These are phyloP conservation scores for Digitaria exilis DNA, from an alignment of 202 grass and related monocot genomes.

Conservation along the genomic window DNA sequence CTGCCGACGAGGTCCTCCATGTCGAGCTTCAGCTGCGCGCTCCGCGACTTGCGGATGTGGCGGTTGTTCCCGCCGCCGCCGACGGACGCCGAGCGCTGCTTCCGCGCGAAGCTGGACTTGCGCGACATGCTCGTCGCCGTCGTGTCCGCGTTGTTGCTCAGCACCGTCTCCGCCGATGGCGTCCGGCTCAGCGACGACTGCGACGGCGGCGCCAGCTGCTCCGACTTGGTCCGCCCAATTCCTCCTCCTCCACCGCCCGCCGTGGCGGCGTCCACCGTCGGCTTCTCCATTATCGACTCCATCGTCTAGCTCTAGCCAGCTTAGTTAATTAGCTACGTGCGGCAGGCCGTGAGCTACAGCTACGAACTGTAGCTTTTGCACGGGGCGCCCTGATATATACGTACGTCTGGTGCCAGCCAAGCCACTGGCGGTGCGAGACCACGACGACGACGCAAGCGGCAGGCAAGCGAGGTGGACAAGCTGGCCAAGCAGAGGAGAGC, in stretches of 20 bases:
- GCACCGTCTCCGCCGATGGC: conserved; percentile 62
- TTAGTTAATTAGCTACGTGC: background rate
- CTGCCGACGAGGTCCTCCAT: conserved; percentile 79
- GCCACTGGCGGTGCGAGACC: background rate
- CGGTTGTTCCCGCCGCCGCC: conserved; percentile 25
- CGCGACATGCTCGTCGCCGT: conserved; percentile 35
- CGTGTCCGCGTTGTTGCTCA: conserved; percentile 30
- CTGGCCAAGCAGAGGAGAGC: background rate
- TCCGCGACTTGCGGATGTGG: conserved; percentile 87
- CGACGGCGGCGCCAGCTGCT: conserved; percentile 51
- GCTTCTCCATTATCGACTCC: conserved; percentile 43
- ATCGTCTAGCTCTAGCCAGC: background rate
- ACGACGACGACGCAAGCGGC: background rate
- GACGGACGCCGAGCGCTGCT: conserved; percentile 43
- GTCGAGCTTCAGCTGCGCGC: conserved; percentile 84
- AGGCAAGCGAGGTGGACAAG: background rate
- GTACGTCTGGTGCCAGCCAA: no score
- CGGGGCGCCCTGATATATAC: conserved; percentile 24
- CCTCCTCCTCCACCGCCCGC: background rate
- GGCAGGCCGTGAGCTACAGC: background rate
- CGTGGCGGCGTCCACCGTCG: conserved; percentile 35
- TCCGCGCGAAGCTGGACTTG: conserved; percentile 68
- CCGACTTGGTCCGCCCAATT: conserved; percentile 64
- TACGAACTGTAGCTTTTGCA: conserved; percentile 27
- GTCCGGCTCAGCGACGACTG: conserved; percentile 71